Conservation (phyloP, 345 rosid genomes). For the Populus nigra region DNA sequence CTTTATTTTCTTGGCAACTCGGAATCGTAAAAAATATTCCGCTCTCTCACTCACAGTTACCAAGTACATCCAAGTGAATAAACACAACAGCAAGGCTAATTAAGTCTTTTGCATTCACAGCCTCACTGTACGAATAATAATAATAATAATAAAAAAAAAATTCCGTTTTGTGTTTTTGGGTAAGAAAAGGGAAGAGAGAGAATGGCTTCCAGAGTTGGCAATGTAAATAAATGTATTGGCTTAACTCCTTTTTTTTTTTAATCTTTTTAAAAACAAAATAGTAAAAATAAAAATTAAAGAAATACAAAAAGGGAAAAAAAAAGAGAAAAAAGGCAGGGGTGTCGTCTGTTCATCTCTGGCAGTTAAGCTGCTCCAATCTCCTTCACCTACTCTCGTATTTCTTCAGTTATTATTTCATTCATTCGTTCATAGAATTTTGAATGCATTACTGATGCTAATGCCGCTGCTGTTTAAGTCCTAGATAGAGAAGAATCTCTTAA, state of each 20-base stretch:
- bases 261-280: too few species aligned
- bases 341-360: constrained; percentile 22
- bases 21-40: not conserved
- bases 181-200: constrained; percentile 18
- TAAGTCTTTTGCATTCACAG: constrained; percentile 10
- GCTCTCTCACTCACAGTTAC: not conserved
- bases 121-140: not conserved
- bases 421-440: constrained; percentile 14
- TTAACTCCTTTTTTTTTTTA: not conserved
- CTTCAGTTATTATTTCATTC: constrained; percentile 14
- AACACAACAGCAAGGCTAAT: not conserved
- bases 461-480: not conserved
- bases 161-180: not conserved
- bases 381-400: constrained; percentile 38
- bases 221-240: constrained; percentile 30
- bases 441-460: not conserved
- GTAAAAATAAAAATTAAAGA: not conserved
- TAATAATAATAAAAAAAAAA: not conserved
- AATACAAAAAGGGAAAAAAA: not conserved
- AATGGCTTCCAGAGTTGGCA: constrained; percentile 82
- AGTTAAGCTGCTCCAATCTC: constrained; percentile 76
- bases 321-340: not conserved
- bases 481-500: not conserved
- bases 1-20: not conserved
- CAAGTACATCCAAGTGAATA: not conserved